Evolutionary conservation across 441 rosid genomes (phyloP), one percentile per base, ranked within the genome.

Genomic region (Adansonia rubrostipa): DNA sequence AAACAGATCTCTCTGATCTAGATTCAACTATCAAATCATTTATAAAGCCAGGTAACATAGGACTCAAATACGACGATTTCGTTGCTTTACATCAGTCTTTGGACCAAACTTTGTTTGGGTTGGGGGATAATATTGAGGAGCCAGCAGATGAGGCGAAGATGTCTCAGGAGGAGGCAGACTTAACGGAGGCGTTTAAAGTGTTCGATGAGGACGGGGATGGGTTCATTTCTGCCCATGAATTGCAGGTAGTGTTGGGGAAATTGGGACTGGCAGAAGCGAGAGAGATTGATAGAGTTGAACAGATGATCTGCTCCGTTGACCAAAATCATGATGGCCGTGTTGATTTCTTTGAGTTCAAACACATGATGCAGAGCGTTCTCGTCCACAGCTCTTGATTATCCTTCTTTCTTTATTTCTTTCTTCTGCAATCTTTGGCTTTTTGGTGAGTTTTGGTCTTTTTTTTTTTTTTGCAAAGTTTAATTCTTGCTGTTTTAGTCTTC

Each of bases 201-300:
- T 95, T 95, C 67, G 98, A 95, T n/a, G 98, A 88, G 83, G 92
- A 93, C 33, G 95, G 96, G 0, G 98, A 95, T 24, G 97, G 98
- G 0, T 95, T 82, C 80, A 95, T 92, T 44, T 92, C 95, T 1
- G 98, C 96, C 1, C 71, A 77, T n/a, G 98, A 95, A 61, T 81
- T 95, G 80, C 97, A 95, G 51, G 83, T 80, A 19, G 98, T 95
- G 40, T 57, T 95, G 80, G 84, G 82, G 79, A 93, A 95, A 80
- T 83, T 95, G 48, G 98, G 96, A 1, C 71, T 95, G 73, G 82
- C 92, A 4, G 96, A 95, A 75, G 97, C 91, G 24, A 82, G 83
- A 9, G 95, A 95, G 79, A 85, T 93, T 22, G 87, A 77, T n/a
- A 85, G 93, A 78, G 93, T 95, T 28, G 80, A 87, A 76, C 86